These are phyloP conservation scores for Candida hispaniensis DNA, from an alignment of 805 yeast species.

Conservation along the genomic window DNA sequence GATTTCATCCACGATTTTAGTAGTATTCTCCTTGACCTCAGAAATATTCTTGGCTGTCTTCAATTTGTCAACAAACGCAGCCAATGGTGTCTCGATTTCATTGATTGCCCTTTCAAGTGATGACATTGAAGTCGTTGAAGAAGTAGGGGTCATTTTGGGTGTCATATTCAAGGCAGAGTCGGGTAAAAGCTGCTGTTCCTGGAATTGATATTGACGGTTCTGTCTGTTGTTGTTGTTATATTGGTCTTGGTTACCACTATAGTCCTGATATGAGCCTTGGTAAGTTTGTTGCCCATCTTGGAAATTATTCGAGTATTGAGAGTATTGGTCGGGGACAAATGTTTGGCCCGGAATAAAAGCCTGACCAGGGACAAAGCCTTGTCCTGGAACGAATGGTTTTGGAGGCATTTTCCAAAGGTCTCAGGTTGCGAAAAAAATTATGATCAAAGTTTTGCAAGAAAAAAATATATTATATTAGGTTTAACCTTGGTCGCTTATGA, in stretches of 20 bases:
- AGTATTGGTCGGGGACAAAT: background rate
- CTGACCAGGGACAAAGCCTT: constrained; percentile 10
- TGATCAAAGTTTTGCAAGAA: too few species aligned
- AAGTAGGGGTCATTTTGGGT: constrained; percentile 12
- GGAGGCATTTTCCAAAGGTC: constrained; percentile 1
- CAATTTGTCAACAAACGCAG: constrained; percentile 44
- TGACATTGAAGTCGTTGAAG: constrained; percentile 57
- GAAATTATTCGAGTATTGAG: too few species aligned
- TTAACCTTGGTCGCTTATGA: too few species aligned
- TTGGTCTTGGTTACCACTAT: too few species aligned
- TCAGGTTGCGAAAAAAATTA: background rate
- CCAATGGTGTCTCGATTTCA: constrained; percentile 57
- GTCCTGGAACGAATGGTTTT: constrained; percentile 12
- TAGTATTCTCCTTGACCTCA: constrained; percentile 46
- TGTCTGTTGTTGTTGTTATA: background rate
- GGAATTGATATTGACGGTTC: constrained; percentile 1
- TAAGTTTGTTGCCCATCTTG: too few species aligned
- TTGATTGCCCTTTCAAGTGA: constrained; percentile 64
- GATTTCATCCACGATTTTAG: constrained; percentile 42
- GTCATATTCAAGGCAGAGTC: constrained; percentile 5
- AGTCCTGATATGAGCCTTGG: too few species aligned
- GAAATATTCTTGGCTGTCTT: constrained; percentile 41
- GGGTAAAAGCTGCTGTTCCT: constrained; percentile 1
- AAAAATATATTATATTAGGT: too few species aligned
- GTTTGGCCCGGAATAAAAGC: background rate